These are phyloP conservation scores for Fusarium illudens DNA, from an alignment of 2,329 filamentous ascomycete species.

Conservation along the genomic window DNA sequence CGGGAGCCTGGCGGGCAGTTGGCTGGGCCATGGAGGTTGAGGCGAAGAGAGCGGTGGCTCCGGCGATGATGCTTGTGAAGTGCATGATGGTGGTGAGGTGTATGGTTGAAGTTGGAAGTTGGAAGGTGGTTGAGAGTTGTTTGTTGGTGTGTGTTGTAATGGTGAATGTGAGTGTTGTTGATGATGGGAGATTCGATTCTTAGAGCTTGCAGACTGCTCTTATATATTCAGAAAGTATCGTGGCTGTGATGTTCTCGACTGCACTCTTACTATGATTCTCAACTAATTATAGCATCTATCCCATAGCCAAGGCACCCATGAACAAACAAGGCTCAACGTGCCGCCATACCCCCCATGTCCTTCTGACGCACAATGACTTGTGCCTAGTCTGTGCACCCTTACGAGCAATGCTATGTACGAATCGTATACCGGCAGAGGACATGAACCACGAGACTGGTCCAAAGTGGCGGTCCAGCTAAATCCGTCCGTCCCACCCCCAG, in stretches of 20 bases:
- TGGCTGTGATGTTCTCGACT: background rate
- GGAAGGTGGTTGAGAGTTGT: background rate
- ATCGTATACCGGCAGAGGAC: background rate
- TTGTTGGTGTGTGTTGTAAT: background rate
- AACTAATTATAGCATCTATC: slow-evolving; percentile 20
- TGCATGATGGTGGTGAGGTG: slow-evolving; percentile 2
- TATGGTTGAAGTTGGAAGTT: background rate
- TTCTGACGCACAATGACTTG: slow-evolving; percentile 20
- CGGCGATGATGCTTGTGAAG: slow-evolving; percentile 6
- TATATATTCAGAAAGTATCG: background rate
- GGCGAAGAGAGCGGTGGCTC: slow-evolving; percentile 9
- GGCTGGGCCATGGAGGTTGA: slow-evolving; percentile 4
- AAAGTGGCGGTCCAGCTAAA: background rate
- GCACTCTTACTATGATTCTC: background rate
- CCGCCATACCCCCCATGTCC: background rate
- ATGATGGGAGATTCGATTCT: background rate
- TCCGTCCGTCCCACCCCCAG: background rate
- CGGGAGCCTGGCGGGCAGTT: slow-evolving; percentile 3
- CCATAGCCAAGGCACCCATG: background rate
- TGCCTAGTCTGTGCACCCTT: background rate
- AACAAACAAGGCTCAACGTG: background rate
- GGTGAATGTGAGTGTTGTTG: background rate
- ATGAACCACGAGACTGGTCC: background rate
- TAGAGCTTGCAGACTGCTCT: accelerated
- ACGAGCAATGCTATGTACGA: background rate